Evolutionary conservation across 805 yeast genomes (phyloP).

Genomic region (Yarrowia keelungensis): DNA sequence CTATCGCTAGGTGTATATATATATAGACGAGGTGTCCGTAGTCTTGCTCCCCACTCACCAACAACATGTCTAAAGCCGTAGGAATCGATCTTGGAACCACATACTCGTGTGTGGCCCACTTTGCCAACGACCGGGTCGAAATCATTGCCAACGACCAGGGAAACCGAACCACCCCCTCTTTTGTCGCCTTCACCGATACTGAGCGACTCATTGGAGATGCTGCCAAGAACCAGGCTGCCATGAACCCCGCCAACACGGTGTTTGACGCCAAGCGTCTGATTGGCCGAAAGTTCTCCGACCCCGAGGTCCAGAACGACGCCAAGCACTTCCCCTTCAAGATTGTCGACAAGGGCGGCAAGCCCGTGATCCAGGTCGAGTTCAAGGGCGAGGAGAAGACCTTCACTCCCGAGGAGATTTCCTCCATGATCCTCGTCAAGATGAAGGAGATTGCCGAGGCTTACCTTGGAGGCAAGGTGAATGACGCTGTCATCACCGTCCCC

Average conservation of each 20-base stretch:
- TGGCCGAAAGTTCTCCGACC: conserved; percentile 82
- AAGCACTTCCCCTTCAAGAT: conserved; percentile 32
- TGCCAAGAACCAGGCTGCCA: conserved; percentile 97
- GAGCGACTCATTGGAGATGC: conserved; percentile 71
- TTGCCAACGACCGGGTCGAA: conserved; percentile 85
- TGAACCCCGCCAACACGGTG: conserved; percentile 92
- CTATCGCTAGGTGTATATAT: not conserved
- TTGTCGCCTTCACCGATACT: conserved; percentile 63
- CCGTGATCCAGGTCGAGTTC: conserved; percentile 28
- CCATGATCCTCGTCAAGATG: conserved; percentile 92
- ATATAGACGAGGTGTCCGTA: not conserved
- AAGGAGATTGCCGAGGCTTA: conserved; percentile 90
- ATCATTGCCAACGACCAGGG: conserved; percentile 98
- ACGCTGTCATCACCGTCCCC: conserved; percentile 95
- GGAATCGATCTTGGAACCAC: conserved; percentile 55
- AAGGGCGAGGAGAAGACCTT: conserved; percentile 32
- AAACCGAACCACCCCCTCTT: conserved; percentile 97
- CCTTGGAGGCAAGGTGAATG: conserved; percentile 82
- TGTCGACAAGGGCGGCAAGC: conserved; percentile 33
- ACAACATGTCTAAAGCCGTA: conserved; percentile 54
- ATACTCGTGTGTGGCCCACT: conserved; percentile 76
- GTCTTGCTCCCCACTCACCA: no score
- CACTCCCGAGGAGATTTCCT: conserved; percentile 86
- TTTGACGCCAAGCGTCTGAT: conserved; percentile 96
- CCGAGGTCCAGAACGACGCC: conserved; percentile 34